phyloP scores from a whole-genome alignment of 2,329 filamentous ascomycete species.

The Aspergillus sp. region DNA sequence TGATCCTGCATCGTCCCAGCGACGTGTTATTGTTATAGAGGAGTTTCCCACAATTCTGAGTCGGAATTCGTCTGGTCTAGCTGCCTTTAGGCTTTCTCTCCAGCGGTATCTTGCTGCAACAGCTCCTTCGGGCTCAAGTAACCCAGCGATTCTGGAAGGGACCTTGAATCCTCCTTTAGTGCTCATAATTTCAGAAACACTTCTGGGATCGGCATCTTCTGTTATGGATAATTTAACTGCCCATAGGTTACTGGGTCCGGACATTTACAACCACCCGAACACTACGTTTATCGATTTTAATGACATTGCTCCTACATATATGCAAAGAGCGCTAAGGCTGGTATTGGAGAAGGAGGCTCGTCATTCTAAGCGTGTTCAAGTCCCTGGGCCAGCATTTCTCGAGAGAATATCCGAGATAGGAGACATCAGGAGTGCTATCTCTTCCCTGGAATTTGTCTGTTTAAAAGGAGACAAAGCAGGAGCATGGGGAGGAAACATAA shows the following conservation, averaged over 20 bases:
- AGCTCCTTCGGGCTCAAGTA: conserved; percentile 43
- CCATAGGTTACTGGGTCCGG: conserved; percentile 78
- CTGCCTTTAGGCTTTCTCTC: conserved; percentile 68
- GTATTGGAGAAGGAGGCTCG: conserved; percentile 80
- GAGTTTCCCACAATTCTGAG: conserved; percentile 75
- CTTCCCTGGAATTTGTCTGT: conserved; percentile 86
- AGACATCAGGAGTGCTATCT: conserved; percentile 87
- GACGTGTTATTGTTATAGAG: conserved; percentile 64
- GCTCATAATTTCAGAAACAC: conserved; percentile 84
- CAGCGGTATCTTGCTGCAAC: conserved; percentile 66
- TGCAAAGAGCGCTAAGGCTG: conserved; percentile 75
- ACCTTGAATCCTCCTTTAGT: conserved; percentile 64
- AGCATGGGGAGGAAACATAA: conserved; percentile 68
- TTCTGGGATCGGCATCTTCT: conserved; percentile 76
- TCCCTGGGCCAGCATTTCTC: conserved; percentile 71
- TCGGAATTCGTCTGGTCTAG: conserved; percentile 56
- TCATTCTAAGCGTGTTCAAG: conserved; percentile 65
- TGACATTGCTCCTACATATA: conserved; percentile 74
- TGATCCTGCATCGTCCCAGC: conserved; percentile 20
- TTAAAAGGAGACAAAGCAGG: conserved; percentile 68
- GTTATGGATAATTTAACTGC: conserved; percentile 88
- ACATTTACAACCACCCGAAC: conserved; percentile 74
- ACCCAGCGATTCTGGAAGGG: conserved; percentile 14
- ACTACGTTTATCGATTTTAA: conserved; percentile 87
- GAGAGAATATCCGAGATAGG: conserved; percentile 77